Evolutionary conservation across 331 rosid species (phyloP).

Genomic region (Stylosanthes scabra): DNA sequence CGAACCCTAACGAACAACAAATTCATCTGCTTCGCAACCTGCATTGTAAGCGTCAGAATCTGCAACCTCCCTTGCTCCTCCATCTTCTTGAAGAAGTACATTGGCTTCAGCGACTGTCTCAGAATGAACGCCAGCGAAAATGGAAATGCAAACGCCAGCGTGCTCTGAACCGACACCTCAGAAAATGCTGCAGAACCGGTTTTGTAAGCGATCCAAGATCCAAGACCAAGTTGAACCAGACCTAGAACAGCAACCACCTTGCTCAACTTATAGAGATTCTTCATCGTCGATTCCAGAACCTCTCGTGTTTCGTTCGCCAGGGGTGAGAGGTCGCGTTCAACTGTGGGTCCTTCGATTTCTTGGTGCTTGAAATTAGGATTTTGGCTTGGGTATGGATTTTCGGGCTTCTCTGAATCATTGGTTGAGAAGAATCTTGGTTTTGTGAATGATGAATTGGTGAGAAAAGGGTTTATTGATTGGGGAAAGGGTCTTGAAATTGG

Average conservation of each 20-base stretch:
- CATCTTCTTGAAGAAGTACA: slow-evolving; percentile 87
- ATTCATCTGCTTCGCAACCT: slow-evolving; percentile 70
- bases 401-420: slow-evolving; percentile 47
- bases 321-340: slow-evolving; percentile 73
- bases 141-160: slow-evolving; percentile 77
- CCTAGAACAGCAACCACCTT: slow-evolving; percentile 61
- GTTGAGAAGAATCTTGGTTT: slow-evolving; percentile 56
- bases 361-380: slow-evolving; percentile 80
- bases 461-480: slow-evolving; percentile 32
- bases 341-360: slow-evolving; percentile 98
- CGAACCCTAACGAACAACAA: slow-evolving; percentile 59
- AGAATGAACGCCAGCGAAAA: slow-evolving; percentile 72
- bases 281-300: slow-evolving; percentile 61
- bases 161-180: slow-evolving; percentile 68
- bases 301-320: slow-evolving; percentile 74
- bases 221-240: slow-evolving; percentile 66
- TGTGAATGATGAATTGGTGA: not conserved
- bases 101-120: slow-evolving; percentile 76
- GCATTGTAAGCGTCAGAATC: slow-evolving; percentile 78
- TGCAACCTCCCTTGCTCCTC: slow-evolving; percentile 93
- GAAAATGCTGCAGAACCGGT: slow-evolving; percentile 48
- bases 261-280: slow-evolving; percentile 65
- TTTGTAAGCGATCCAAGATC: slow-evolving; percentile 74
- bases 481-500: not conserved
- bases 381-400: slow-evolving; percentile 59